Conservation (phyloP, 495 filamentous ascomycete genomes). For the Aspergillus ostianus region DNA sequence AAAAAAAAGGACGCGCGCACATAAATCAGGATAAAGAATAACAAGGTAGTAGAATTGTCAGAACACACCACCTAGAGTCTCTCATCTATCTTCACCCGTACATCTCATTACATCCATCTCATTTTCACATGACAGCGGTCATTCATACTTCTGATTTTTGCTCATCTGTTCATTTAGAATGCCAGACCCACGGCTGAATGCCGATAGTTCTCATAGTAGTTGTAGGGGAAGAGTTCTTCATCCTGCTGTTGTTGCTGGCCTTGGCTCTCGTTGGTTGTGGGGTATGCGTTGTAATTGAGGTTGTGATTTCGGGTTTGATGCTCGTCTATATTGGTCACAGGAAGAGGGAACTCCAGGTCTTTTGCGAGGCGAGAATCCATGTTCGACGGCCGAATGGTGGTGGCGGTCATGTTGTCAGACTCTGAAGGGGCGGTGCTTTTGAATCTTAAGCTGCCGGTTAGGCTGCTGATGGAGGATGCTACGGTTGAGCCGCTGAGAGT, state of each 20-base stretch:
- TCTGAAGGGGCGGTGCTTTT: constrained; percentile 14
- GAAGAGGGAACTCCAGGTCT: constrained; percentile 23
- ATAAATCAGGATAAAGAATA: neutral
- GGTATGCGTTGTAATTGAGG: constrained; percentile 10
- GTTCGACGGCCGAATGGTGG: constrained; percentile 26
- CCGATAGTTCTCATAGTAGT: constrained; percentile 25
- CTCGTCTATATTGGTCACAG: constrained; percentile 1
- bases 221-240: constrained; percentile 14
- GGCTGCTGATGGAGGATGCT: constrained; percentile 29
- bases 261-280: constrained; percentile 32
- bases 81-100: neutral
- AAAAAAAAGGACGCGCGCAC: neutral
- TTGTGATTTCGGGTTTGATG: neutral
- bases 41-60: neutral
- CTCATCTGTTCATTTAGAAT: constrained; percentile 23
- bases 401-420: constrained; percentile 29
- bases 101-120: neutral
- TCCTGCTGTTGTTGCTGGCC: constrained; percentile 15
- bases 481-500: constrained; percentile 43
- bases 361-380: constrained; percentile 26
- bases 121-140: neutral
- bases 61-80: neutral
- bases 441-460: constrained; percentile 17
- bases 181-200: constrained; percentile 36
- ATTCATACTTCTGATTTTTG: neutral